Conservation (phyloP, 2,329 filamentous ascomycete genomes). For the Fusarium sp. region DNA sequence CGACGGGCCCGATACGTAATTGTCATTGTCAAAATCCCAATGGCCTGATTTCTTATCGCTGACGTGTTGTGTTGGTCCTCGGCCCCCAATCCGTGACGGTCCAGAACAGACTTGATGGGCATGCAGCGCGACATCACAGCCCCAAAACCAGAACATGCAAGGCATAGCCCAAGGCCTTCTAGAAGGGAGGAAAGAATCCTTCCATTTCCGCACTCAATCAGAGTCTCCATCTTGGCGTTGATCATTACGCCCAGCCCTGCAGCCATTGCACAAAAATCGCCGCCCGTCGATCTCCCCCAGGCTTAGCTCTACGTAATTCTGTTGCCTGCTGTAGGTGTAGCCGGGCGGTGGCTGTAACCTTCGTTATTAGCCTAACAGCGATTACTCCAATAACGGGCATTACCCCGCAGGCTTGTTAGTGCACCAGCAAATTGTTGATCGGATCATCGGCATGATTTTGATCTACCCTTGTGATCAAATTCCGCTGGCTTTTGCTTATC, state of each 20-base stretch:
- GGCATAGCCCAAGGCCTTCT: not conserved
- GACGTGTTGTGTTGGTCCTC: not conserved
- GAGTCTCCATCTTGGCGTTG: not conserved
- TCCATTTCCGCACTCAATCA: not conserved
- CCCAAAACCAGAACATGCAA: not conserved
- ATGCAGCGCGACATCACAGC: not conserved
- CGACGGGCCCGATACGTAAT: not conserved
- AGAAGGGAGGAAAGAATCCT: not conserved
- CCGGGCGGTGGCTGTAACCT: slow-evolving; percentile 4
- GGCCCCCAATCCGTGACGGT: not conserved
- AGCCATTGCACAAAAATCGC: not conserved
- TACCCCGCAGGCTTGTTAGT: not conserved
- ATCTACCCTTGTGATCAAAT: not conserved
- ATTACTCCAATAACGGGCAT: not conserved
- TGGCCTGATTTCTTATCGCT: not conserved
- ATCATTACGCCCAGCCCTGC: not conserved
- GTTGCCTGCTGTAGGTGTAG: not conserved
- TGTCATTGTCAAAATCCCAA: not conserved
- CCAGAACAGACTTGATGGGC: not conserved
- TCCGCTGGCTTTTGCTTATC: not conserved
- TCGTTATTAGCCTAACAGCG: not conserved
- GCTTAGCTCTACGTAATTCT: not conserved
- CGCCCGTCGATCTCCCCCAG: not conserved
- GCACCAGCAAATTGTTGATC: not conserved
- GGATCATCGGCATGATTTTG: slow-evolving; percentile 13